A percentile compares a stretch with the other conserved stretches of the same genome.
These are phyloP conservation scores for Hyphopichia burtonii DNA, from an alignment of 1,139 yeast genomes.

Conservation along the genomic window DNA sequence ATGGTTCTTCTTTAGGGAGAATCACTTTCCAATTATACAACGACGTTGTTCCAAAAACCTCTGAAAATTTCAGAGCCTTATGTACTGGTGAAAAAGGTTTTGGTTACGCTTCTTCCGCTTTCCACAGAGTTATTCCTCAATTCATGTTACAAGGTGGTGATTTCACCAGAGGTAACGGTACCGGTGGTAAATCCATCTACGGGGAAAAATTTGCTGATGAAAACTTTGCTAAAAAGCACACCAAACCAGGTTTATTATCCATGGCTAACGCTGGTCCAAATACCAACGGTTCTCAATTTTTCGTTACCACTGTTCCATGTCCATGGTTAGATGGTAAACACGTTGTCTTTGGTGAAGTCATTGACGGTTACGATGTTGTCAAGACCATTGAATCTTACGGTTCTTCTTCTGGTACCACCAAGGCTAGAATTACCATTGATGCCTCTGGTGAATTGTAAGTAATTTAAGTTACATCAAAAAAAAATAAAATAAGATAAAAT, in stretches of 20 bases:
- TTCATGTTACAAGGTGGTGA: slow-evolving; percentile 99
- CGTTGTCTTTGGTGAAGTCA: slow-evolving; percentile 98
- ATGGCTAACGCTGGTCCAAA: slow-evolving; percentile 99
- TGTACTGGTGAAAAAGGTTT: slow-evolving; percentile 97
- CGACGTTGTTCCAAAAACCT: slow-evolving; percentile 96
- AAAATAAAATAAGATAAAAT: neutral
- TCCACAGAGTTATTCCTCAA: slow-evolving; percentile 98
- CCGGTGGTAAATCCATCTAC: slow-evolving; percentile 99
- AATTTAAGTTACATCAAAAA: neutral
- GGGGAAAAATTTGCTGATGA: slow-evolving; percentile 95
- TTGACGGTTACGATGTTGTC: slow-evolving; percentile 86
- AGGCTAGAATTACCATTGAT: slow-evolving; percentile 74
- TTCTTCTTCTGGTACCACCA: slow-evolving; percentile 80
- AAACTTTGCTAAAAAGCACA: slow-evolving; percentile 84
- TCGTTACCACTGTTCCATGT: slow-evolving; percentile 93
- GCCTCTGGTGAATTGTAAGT: slow-evolving; percentile 78
- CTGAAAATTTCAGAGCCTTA: slow-evolving; percentile 97
- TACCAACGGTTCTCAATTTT: slow-evolving; percentile 99
- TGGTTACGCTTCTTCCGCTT: slow-evolving; percentile 86
- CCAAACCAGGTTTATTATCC: slow-evolving; percentile 90
- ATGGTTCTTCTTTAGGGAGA: slow-evolving; percentile 46
- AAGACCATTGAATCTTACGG: slow-evolving; percentile 89
- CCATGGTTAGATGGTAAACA: slow-evolving; percentile 99
- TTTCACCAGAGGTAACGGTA: slow-evolving; percentile 90
- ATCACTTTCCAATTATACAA: slow-evolving; percentile 65